phyloP scores from a whole-genome alignment of 2,329 filamentous ascomycete species.

The Aspergillus costaricaensis region DNA sequence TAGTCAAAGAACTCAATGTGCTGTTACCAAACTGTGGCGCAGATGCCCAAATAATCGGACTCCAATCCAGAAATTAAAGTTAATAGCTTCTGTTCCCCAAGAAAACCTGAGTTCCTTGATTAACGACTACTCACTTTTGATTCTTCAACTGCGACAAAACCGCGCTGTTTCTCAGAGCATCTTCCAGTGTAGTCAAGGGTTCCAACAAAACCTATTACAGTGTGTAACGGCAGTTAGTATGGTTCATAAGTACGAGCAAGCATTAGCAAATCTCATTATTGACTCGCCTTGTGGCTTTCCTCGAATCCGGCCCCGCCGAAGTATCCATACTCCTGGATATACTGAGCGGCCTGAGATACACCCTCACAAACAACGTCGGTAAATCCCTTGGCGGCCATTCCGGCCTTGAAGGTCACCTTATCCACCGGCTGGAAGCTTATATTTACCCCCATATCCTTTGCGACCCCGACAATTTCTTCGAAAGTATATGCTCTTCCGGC shows the following conservation, averaged over 20 bases:
- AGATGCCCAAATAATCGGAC: too few relatives aligned
- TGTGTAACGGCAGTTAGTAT: not conserved
- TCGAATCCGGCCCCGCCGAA: conserved; percentile 43
- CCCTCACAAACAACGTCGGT: conserved; percentile 50
- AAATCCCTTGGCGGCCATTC: conserved; percentile 37
- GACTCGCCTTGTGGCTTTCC: not conserved
- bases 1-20: too few relatives aligned
- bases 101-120: not conserved
- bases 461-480: conserved; percentile 43
- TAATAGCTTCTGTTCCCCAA: too few relatives aligned
- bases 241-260: too few relatives aligned
- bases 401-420: conserved; percentile 38
- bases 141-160: not conserved
- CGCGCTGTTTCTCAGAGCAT: not conserved
- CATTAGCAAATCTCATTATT: too few relatives aligned
- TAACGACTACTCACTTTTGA: not conserved
- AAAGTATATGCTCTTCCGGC: conserved; percentile 48
- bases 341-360: conserved; percentile 54
- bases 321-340: conserved; percentile 54
- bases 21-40: too few relatives aligned
- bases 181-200: not conserved
- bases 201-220: not conserved
- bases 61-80: too few relatives aligned
- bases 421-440: conserved; percentile 10
- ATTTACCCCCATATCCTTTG: conserved; percentile 42